Conservation (phyloP, 352 stramenopile genomes). For the Aphanomyces cochlioides region DNA sequence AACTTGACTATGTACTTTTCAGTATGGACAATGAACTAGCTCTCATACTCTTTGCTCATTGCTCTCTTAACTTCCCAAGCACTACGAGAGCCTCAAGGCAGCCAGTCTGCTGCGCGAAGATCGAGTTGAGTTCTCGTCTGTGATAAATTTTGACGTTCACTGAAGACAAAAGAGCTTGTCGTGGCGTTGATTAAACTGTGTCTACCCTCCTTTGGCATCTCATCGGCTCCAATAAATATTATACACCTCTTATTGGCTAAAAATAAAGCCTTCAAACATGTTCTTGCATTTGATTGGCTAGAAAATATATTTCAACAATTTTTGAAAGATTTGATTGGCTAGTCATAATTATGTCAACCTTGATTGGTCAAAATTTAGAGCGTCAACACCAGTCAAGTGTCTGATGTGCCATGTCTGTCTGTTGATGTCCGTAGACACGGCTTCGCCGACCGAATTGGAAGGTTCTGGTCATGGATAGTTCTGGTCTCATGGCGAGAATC, state of each 20-base stretch:
- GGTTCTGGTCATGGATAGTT: too few relatives aligned
- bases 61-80: too few relatives aligned
- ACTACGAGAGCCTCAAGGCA: too few relatives aligned
- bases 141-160: too few relatives aligned
- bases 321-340: background rate
- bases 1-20: too few relatives aligned
- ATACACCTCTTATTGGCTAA: background rate
- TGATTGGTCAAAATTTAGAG: constrained; percentile 1
- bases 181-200: background rate
- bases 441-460: background rate
- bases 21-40: too few relatives aligned
- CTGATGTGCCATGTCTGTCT: background rate
- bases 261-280: background rate
- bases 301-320: background rate
- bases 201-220: background rate
- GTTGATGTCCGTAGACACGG: background rate
- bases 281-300: constrained; percentile 5
- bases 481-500: constrained; percentile 50
- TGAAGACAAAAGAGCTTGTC: background rate
- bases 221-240: constrained; percentile 10
- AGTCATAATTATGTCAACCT: background rate
- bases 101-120: too few relatives aligned
- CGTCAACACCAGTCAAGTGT: background rate
- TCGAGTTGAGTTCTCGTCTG: too few relatives aligned
- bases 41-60: too few relatives aligned